Percentiles rank a stretch among this genome's conserved stretches.
These are phyloP conservation scores for Aspergillus pseudoterreus DNA, from an alignment of 2,329 filamentous ascomycete species.

Conservation along the genomic window DNA sequence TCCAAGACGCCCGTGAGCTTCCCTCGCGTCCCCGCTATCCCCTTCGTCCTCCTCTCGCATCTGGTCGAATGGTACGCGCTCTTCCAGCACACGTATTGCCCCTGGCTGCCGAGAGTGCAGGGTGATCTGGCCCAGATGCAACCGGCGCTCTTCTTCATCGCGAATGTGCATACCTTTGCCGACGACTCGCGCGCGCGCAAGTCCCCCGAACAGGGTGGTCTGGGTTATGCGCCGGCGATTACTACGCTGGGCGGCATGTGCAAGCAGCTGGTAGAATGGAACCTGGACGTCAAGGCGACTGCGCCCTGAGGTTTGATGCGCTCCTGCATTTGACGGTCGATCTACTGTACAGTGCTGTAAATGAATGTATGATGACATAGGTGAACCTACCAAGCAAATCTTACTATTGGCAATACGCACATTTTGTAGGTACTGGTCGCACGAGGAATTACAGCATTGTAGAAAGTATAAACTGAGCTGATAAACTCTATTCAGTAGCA, in stretches of 20 bases:
- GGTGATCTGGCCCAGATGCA: slow-evolving; percentile 28
- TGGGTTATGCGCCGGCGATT: slow-evolving; percentile 31
- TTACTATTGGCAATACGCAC: no score
- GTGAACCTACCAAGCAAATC: no score
- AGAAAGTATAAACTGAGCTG: no score
- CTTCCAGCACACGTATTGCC: slow-evolving; percentile 24
- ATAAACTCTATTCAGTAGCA: no score
- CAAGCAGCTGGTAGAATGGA: slow-evolving; percentile 32
- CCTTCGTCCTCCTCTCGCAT: slow-evolving; percentile 29
- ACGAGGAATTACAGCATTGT: no score
- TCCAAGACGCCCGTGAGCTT: slow-evolving; percentile 28
- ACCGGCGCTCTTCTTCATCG: slow-evolving; percentile 29
- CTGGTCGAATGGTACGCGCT: slow-evolving; percentile 30
- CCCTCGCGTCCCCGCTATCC: slow-evolving; percentile 20
- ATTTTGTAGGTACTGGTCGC: no score
- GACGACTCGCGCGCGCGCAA: slow-evolving; percentile 27
- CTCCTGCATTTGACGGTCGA: not conserved
- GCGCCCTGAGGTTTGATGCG: not conserved
- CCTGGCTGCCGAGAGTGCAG: slow-evolving; percentile 22
- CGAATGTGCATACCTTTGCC: slow-evolving; percentile 24
- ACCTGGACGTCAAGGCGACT: slow-evolving; percentile 17
- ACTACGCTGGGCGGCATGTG: slow-evolving; percentile 33
- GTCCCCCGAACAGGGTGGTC: slow-evolving; percentile 23
- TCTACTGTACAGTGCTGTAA: no score
- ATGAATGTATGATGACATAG: no score